A percentile compares a stretch with the other conserved stretches of the same genome.
Conservation (phyloP, 2,329 filamentous ascomycete species). For the Diaporthe velutina region DNA sequence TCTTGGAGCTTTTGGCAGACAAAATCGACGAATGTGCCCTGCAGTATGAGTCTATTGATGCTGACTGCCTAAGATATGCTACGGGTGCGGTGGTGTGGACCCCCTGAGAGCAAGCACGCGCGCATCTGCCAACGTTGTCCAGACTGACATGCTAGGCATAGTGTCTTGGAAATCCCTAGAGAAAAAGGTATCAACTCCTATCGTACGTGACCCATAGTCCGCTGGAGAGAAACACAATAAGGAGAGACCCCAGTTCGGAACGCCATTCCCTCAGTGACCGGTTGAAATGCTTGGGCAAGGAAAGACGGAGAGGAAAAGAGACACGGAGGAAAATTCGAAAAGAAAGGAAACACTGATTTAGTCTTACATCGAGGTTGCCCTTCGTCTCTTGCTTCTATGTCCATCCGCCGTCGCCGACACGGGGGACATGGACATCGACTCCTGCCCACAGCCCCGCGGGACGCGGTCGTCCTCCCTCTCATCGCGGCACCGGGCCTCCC, state of each 20-base stretch:
- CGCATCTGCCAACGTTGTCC: slow-evolving; percentile 32
- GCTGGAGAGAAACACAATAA: neutral
- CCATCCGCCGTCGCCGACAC: slow-evolving; percentile 34
- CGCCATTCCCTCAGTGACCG: slow-evolving; percentile 24
- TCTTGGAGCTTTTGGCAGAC: neutral
- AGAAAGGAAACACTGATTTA: neutral
- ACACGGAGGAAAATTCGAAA: neutral
- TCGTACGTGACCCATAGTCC: neutral
- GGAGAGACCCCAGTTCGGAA: neutral
- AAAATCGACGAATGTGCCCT: neutral
- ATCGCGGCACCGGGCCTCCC: slow-evolving; percentile 34
- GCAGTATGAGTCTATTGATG: slow-evolving; percentile 29
- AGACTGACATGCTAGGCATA: slow-evolving; percentile 6
- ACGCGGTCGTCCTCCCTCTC: slow-evolving; percentile 35
- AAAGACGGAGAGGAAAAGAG: neutral
- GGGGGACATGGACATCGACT: slow-evolving; percentile 42
- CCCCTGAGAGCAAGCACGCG: slow-evolving; percentile 30
- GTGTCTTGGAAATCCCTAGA: neutral
- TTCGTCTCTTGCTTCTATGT: slow-evolving; percentile 54
- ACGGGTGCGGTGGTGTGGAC: slow-evolving; percentile 21
- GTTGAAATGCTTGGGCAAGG: neutral
- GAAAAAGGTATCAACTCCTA: slow-evolving; percentile 21
- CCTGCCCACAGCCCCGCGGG: slow-evolving; percentile 32
- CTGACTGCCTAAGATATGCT: slow-evolving; percentile 21
- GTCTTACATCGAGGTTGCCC: slow-evolving; percentile 55